phyloP scores from a whole-genome alignment of 257 asterid genomes.

The Gentiana macrophylla region DNA sequence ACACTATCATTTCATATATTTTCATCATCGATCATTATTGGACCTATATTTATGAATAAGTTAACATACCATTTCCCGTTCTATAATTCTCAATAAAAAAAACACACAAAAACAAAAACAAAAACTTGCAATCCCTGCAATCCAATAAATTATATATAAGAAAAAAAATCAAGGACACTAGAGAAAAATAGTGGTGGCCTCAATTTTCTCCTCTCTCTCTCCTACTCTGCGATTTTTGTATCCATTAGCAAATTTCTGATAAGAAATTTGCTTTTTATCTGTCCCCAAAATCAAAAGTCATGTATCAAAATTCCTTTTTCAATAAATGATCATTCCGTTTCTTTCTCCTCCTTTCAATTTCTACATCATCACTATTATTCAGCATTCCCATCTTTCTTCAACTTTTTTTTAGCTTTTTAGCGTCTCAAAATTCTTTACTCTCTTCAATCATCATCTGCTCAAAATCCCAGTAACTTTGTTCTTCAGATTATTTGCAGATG shows the following conservation, averaged over 20 bases:
- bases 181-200: background rate
- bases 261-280: slow-evolving; percentile 1
- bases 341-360: slow-evolving; percentile 11
- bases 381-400: slow-evolving; percentile 1
- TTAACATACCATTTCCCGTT: too few species aligned
- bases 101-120: too few species aligned
- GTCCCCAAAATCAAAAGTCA: slow-evolving; percentile 7
- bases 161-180: too few species aligned
- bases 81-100: too few species aligned
- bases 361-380: slow-evolving; percentile 4
- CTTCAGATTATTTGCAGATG: slow-evolving; percentile 18
- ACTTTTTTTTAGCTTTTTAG: slow-evolving; percentile 1
- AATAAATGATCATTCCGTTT: slow-evolving; percentile 21
- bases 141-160: too few species aligned
- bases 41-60: too few species aligned
- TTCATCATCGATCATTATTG: too few species aligned
- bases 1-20: too few species aligned
- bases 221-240: slow-evolving; percentile 18
- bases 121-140: too few species aligned
- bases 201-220: slow-evolving; percentile 14
- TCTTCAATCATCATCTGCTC: slow-evolving; percentile 9
- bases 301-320: slow-evolving; percentile 5
- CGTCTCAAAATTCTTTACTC: slow-evolving; percentile 4
- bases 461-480: background rate
- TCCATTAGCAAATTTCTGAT: slow-evolving; percentile 11